Base-by-base conservation (phyloP, 2,329 filamentous ascomycete genomes). In the Phialophora macrospora region DNA sequence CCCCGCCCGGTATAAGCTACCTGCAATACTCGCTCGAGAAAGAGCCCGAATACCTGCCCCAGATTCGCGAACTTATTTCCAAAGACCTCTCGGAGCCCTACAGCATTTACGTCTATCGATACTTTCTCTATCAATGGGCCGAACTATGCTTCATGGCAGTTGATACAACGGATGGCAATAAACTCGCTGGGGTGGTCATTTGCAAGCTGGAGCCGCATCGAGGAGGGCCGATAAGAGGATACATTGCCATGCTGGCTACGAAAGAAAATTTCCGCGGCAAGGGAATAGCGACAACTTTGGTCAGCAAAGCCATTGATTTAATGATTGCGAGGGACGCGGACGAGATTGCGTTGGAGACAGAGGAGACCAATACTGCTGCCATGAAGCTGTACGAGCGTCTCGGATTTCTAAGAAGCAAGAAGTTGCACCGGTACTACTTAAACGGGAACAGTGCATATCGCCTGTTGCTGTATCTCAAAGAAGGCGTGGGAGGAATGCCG, bases 211-310 rank as follows among this genome's bases (percentile, higher is more conserved):
- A 99, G 77, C 86, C 88, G 26, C 95, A 99, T 79, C 87, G 91
- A 24, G 91, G 90, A 5, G 93, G 94, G 70, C 93, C 93, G 1
- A 83, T 93, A 70, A 87, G 95, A 68, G 95, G 95, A 64, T 99
- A 99, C 80, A 98, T 99, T 72, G 95, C 95, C 74, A 99, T 99
- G 95, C 85, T 99, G 49, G 95, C 95, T n/a, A 93, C 97, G 4
- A 87, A 89, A 51, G 87, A 92, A 46, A 82, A 88, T 28, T 90
- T 92, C 74, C 88, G 95, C 24, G 93, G 93, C 5, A 87, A 88
- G 69, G 94, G 95, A 1, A 93, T 99, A 65, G 95, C 91, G 1
- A 97, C 93, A 0, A 88, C 88, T 48, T 84, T 99, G 9, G 95
- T 99, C n/a, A 87, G 89, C 69, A 88, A 88, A 82, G 93, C 93